Percentiles rank a stretch among this genome's conserved stretches.
Conservation (phyloP, 2,329 filamentous ascomycete species). For the Myrmaecium sp. region DNA sequence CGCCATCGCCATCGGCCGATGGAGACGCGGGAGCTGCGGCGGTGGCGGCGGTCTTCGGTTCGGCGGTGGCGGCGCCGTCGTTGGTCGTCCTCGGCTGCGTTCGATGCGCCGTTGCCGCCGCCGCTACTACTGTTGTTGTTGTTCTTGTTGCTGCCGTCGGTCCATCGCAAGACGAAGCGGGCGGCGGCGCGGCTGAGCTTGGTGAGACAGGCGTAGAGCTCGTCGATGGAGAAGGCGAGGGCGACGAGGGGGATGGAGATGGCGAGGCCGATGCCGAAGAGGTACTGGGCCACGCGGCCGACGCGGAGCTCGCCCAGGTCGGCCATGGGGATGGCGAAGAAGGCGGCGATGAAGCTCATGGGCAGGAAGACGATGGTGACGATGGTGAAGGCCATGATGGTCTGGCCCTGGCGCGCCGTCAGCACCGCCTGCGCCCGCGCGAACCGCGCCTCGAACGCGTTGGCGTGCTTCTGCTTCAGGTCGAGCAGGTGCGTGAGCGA, state of each 20-base stretch:
- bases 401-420: constrained; percentile 39
- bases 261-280: constrained; percentile 36
- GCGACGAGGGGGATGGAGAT: constrained; percentile 34
- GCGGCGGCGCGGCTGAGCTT: too few species aligned
- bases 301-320: constrained; percentile 24
- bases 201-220: too few species aligned
- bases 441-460: constrained; percentile 48
- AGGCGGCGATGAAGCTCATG: constrained; percentile 36
- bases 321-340: constrained; percentile 38
- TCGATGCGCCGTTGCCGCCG: too few species aligned
- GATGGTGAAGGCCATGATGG: constrained; percentile 42
- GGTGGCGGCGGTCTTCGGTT: too few species aligned
- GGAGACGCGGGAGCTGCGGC: too few species aligned
- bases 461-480: constrained; percentile 53
- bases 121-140: too few species aligned
- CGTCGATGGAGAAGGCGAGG: constrained; percentile 29
- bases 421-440: constrained; percentile 43
- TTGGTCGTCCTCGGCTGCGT: too few species aligned
- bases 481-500: constrained; percentile 46
- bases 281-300: constrained; percentile 11
- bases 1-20: too few species aligned
- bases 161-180: constrained; percentile 42
- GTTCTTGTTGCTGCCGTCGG: too few species aligned
- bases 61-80: too few species aligned
- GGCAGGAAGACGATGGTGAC: constrained; percentile 42